A percentile compares a stretch with the other conserved stretches of the same genome.
These are phyloP conservation scores for Fusarium neocosmosporiellum DNA, from an alignment of 2,329 filamentous ascomycete genomes.

Conservation along the genomic window DNA sequence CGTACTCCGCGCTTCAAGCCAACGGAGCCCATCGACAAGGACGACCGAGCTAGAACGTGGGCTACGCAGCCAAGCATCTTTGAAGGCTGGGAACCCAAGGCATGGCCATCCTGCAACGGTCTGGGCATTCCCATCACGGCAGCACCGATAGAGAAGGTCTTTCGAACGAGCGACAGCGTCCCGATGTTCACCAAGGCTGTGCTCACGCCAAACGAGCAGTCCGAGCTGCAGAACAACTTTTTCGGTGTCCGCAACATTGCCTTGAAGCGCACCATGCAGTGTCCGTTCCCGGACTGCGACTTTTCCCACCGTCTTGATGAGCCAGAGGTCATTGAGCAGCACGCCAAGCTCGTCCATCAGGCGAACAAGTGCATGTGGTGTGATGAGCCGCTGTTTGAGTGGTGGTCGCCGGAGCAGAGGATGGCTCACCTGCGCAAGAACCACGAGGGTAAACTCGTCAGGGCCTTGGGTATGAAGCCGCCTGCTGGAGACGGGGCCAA, in stretches of 20 bases:
- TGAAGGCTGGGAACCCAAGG: background rate
- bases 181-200: constrained; percentile 53
- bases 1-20: background rate
- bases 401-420: constrained; percentile 44
- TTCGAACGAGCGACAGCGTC: constrained; percentile 48
- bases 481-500: background rate
- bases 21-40: background rate
- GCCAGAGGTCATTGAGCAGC: constrained; percentile 46
- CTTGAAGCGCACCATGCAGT: constrained; percentile 48
- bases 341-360: constrained; percentile 51
- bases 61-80: constrained; percentile 42
- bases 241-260: constrained; percentile 16
- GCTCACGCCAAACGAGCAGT: constrained; percentile 55
- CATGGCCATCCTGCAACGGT: constrained; percentile 12
- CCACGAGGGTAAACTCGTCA: constrained; percentile 42
- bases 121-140: constrained; percentile 34
- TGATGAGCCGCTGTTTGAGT: constrained; percentile 43
- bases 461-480: constrained; percentile 8
- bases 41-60: constrained; percentile 26
- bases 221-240: constrained; percentile 44
- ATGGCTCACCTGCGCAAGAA: constrained; percentile 44
- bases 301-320: constrained; percentile 48
- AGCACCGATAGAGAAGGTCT: constrained; percentile 49
- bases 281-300: constrained; percentile 52
- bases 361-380: constrained; percentile 52